phyloP scores from a whole-genome alignment of 176 grass and related monocot genomes.

The Oropetium thomaeum region DNA sequence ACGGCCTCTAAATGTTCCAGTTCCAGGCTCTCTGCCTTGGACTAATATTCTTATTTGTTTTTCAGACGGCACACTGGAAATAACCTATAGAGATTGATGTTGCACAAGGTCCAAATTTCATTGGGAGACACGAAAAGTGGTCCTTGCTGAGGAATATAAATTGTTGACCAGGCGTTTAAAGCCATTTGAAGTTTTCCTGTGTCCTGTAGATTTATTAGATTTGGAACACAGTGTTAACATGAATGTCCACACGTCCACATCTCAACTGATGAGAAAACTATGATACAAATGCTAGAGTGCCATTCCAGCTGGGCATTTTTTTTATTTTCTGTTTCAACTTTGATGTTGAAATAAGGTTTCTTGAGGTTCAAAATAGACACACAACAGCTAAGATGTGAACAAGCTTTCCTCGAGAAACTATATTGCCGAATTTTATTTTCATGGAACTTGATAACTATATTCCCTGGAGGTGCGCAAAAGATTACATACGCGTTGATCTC shows the following conservation, averaged over 20 bases:
- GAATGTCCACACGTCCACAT: not conserved
- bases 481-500: not conserved
- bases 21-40: not conserved
- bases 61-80: conserved; percentile 14
- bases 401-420: not conserved
- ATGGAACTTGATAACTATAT: no score
- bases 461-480: not conserved
- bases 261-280: conserved; percentile 6
- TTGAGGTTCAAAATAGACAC: conserved; percentile 19
- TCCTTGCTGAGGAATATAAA: not conserved
- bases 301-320: conserved; percentile 6
- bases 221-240: conserved; percentile 19
- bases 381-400: conserved; percentile 5
- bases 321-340: conserved; percentile 7
- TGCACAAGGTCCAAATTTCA: conserved; percentile 1
- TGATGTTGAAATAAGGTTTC: not conserved
- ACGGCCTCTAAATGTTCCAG: not conserved
- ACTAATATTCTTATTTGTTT: conserved; percentile 8
- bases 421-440: not conserved
- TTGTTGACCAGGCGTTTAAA: conserved; percentile 16
- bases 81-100: not conserved
- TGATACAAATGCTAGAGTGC: conserved; percentile 6
- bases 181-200: conserved; percentile 2
- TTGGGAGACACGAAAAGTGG: not conserved
- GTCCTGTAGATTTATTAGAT: conserved; percentile 26